A percentile compares a stretch with the other conserved stretches of the same genome.
These are phyloP conservation scores for Coniella vitis DNA, from an alignment of 2,329 filamentous ascomycete genomes.

Conservation along the genomic window DNA sequence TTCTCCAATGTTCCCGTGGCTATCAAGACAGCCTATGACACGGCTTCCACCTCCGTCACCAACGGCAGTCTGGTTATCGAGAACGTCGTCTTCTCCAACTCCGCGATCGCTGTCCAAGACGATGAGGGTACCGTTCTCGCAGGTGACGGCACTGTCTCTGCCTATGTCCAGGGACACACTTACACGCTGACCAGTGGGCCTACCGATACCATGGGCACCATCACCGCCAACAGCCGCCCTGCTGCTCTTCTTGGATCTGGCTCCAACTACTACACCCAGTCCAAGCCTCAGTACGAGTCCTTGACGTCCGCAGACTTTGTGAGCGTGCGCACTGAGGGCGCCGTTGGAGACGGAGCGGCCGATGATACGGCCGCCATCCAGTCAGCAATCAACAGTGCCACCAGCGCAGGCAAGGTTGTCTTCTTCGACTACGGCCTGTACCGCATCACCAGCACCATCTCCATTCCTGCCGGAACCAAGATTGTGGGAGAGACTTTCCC, in stretches of 20 bases:
- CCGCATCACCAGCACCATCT: slow-evolving; percentile 39
- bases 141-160: slow-evolving; percentile 48
- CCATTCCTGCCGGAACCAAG: slow-evolving; percentile 34
- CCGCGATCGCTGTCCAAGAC: slow-evolving; percentile 33
- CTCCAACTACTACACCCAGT: slow-evolving; percentile 50
- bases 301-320: slow-evolving; percentile 52
- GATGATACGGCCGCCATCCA: slow-evolving; percentile 57
- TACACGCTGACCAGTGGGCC: slow-evolving; percentile 41
- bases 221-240: slow-evolving; percentile 42
- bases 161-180: slow-evolving; percentile 63
- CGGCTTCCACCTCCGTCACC: slow-evolving; percentile 30
- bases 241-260: slow-evolving; percentile 41
- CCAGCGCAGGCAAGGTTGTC: slow-evolving; percentile 39
- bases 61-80: slow-evolving; percentile 54
- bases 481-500: slow-evolving; percentile 54
- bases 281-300: slow-evolving; percentile 66
- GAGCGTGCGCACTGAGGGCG: slow-evolving; percentile 29
- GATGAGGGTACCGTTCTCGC: slow-evolving; percentile 42
- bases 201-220: slow-evolving; percentile 39
- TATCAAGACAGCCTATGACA: slow-evolving; percentile 55
- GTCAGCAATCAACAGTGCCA: slow-evolving; percentile 44
- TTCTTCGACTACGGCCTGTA: slow-evolving; percentile 54
- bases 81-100: slow-evolving; percentile 33
- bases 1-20: slow-evolving; percentile 57
- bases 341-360: slow-evolving; percentile 44